Conservation (phyloP, 768 basidiomycete genomes). For the Kwoniella dejecticola region DNA sequence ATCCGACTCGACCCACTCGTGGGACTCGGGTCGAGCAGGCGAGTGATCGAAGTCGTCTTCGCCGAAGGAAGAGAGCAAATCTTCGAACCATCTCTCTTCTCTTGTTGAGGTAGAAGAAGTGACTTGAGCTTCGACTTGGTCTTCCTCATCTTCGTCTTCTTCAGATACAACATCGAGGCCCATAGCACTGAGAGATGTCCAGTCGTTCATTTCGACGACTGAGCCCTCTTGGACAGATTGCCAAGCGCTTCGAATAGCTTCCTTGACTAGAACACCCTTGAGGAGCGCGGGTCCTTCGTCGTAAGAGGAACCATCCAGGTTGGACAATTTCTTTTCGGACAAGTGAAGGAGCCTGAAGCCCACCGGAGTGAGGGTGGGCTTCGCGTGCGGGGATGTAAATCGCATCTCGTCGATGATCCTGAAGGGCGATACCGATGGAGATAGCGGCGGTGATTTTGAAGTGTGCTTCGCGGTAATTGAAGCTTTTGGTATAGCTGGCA, state of each 20-base stretch:
- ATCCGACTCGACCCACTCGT: constrained; percentile 40
- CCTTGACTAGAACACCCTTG: constrained; percentile 38
- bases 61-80: constrained; percentile 37
- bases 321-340: constrained; percentile 42
- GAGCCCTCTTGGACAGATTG: constrained; percentile 37
- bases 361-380: constrained; percentile 42
- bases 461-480: neutral
- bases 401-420: constrained; percentile 31
- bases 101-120: neutral
- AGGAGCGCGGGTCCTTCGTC: constrained; percentile 31
- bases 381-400: constrained; percentile 31
- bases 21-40: neutral
- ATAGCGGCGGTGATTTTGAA: neutral
- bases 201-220: constrained; percentile 33
- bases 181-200: constrained; percentile 34
- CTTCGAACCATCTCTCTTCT: constrained; percentile 46
- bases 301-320: constrained; percentile 28
- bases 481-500: constrained; percentile 10
- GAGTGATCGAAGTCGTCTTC: constrained; percentile 26
- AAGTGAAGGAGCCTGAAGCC: constrained; percentile 43
- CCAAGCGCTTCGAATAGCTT: constrained; percentile 46
- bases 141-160: constrained; percentile 42
- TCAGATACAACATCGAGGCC: constrained; percentile 46
- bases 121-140: neutral
- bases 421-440: neutral